Conservation (phyloP, 2,329 filamentous ascomycete genomes). For the Clonostachys rosea region DNA sequence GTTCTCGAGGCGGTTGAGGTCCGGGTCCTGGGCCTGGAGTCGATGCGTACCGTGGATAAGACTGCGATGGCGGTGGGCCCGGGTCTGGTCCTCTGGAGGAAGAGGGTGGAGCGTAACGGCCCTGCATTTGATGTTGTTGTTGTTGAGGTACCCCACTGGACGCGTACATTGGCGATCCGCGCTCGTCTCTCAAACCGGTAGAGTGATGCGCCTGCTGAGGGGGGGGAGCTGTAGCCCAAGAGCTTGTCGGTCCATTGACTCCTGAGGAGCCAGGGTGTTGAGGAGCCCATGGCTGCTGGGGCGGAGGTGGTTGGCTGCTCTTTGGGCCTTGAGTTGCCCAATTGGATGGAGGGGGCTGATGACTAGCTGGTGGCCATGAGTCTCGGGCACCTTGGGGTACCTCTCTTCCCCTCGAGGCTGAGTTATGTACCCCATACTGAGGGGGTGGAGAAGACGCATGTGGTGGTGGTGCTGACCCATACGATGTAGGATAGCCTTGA, state of each 20-base stretch:
- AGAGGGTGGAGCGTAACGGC: conserved; percentile 25
- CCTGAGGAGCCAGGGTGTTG: conserved; percentile 23
- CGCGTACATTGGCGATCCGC: conserved; percentile 26
- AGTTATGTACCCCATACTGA: conserved; percentile 47
- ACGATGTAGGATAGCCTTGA: conserved; percentile 34
- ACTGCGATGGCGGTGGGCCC: conserved; percentile 28
- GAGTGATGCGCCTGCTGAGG: conserved; percentile 19
- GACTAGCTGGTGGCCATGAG: conserved; percentile 25
- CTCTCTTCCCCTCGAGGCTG: conserved; percentile 37
- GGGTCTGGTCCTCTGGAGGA: conserved; percentile 34
- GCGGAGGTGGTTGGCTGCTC: conserved; percentile 21
- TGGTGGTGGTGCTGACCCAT: conserved; percentile 26
- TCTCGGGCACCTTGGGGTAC: conserved; percentile 27
- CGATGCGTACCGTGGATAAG: conserved; percentile 37
- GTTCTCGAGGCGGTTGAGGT: neutral
- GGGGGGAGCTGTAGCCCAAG: conserved; percentile 20
- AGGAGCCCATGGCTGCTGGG: conserved; percentile 23
- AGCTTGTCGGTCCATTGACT: conserved; percentile 19
- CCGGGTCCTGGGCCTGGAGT: conserved; percentile 28
- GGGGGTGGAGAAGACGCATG: conserved; percentile 48
- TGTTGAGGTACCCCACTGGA: conserved; percentile 8
- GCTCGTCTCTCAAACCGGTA: conserved; percentile 29
- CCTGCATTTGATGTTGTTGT: conserved; percentile 27
- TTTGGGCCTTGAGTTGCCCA: conserved; percentile 25
- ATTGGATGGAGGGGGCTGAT: conserved; percentile 12